These are phyloP conservation scores for Fusarium ambrosium DNA, from an alignment of 2,329 filamentous ascomycete genomes.

Conservation along the genomic window DNA sequence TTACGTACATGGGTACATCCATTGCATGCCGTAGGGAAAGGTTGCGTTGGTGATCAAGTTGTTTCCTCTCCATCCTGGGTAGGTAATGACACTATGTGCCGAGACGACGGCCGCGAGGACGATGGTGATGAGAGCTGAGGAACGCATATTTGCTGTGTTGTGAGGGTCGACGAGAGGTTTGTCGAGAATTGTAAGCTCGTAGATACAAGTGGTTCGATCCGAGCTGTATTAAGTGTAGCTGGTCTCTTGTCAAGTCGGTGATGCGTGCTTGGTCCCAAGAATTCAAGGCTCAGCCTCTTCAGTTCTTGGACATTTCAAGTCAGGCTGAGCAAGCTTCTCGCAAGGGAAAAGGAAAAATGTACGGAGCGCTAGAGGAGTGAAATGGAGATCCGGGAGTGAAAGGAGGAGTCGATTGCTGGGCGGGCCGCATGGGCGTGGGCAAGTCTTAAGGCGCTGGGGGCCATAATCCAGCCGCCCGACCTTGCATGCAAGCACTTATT, in stretches of 20 bases:
- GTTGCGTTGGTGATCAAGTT: constrained; percentile 84
- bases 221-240: background rate
- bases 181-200: background rate
- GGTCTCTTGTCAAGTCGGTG: background rate
- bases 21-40: constrained; percentile 93
- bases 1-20: constrained; percentile 90
- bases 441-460: constrained; percentile 45
- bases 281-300: constrained; percentile 37
- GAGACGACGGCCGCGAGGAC: constrained; percentile 64
- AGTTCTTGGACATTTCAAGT: constrained; percentile 28
- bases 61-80: constrained; percentile 89
- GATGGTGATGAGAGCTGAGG: constrained; percentile 58
- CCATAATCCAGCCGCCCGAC: constrained; percentile 44
- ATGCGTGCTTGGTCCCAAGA: constrained; percentile 11
- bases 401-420: constrained; percentile 19
- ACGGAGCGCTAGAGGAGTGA: constrained; percentile 8
- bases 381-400: constrained; percentile 6
- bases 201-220: background rate
- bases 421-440: constrained; percentile 41
- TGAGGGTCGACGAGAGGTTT: background rate
- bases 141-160: constrained; percentile 57
- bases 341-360: constrained; percentile 5
- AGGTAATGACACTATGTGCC: constrained; percentile 87
- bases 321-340: background rate
- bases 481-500: constrained; percentile 37